These are phyloP conservation scores for Crithidia sp. DNA, from an alignment of 208 protist species.

Conservation along the genomic window DNA sequence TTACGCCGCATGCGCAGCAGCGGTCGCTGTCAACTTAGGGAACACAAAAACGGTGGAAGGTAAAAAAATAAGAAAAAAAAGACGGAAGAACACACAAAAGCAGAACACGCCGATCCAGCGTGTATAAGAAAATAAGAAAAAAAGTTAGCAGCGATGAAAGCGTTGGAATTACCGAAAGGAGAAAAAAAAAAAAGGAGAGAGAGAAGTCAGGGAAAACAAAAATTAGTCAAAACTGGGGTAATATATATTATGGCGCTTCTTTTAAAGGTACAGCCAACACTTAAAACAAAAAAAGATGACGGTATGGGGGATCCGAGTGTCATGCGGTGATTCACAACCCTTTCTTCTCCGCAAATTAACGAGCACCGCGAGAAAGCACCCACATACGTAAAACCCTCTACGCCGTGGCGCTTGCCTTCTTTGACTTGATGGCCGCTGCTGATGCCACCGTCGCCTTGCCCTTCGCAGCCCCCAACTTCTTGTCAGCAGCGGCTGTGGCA, in stretches of 20 bases:
- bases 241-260: no score
- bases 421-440: not conserved
- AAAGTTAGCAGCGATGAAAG: conserved; percentile 1
- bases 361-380: no score
- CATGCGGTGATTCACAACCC: no score
- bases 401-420: not conserved
- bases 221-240: no score
- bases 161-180: not conserved
- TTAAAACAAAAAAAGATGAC: no score
- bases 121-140: not conserved
- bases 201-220: conserved; percentile 1
- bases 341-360: no score
- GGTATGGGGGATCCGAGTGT: no score
- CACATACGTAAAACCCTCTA: not conserved
- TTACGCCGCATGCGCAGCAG: no score
- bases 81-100: no score
- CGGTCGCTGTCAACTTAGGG: no score
- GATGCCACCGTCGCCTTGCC: not conserved
- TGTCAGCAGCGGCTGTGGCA: not conserved
- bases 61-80: not conserved
- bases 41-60: not conserved
- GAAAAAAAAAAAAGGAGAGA: conserved; percentile 5
- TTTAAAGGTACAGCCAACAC: no score
- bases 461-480: not conserved
- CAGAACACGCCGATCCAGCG: no score